A percentile compares a stretch with the other conserved stretches of the same genome.
Evolutionary conservation across 768 basidiomycete genomes (phyloP).

Genomic region (Tephrocybe sp.): DNA sequence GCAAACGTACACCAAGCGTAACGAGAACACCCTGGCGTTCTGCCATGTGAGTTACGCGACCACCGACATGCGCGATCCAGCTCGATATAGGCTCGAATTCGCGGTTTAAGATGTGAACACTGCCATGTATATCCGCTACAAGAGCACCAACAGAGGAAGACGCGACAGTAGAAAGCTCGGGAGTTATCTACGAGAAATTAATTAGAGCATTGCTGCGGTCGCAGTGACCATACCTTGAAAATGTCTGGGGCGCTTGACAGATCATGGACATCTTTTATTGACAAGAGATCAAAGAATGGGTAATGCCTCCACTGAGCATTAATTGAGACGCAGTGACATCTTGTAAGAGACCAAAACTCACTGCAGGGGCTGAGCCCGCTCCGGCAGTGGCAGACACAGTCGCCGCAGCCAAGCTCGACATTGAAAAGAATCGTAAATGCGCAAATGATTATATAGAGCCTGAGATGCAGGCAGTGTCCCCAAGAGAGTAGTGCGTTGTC

Average conservation of each 20-base stretch:
- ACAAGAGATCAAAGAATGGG: slow-evolving; percentile 80
- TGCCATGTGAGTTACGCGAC: slow-evolving; percentile 84
- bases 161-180: slow-evolving; percentile 72
- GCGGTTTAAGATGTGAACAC: slow-evolving; percentile 71
- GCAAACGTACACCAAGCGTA: slow-evolving; percentile 77
- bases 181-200: slow-evolving; percentile 41
- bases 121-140: slow-evolving; percentile 86
- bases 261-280: slow-evolving; percentile 80
- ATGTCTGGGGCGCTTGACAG: slow-evolving; percentile 72
- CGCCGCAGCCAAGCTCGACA: slow-evolving; percentile 25
- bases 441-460: no score
- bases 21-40: slow-evolving; percentile 81
- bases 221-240: slow-evolving; percentile 57
- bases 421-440: neutral
- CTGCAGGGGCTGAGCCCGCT: slow-evolving; percentile 30
- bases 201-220: neutral
- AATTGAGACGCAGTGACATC: neutral
- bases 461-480: no score
- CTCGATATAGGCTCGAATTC: slow-evolving; percentile 70
- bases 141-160: slow-evolving; percentile 67
- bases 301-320: slow-evolving; percentile 78
- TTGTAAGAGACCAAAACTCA: slow-evolving; percentile 20
- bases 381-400: slow-evolving; percentile 25
- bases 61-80: slow-evolving; percentile 80
- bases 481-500: neutral